A percentile compares a stretch with the other conserved stretches of the same genome.
These are phyloP conservation scores for Boletus rubescentipes DNA, from an alignment of 768 basidiomycete species.

Conservation along the genomic window DNA sequence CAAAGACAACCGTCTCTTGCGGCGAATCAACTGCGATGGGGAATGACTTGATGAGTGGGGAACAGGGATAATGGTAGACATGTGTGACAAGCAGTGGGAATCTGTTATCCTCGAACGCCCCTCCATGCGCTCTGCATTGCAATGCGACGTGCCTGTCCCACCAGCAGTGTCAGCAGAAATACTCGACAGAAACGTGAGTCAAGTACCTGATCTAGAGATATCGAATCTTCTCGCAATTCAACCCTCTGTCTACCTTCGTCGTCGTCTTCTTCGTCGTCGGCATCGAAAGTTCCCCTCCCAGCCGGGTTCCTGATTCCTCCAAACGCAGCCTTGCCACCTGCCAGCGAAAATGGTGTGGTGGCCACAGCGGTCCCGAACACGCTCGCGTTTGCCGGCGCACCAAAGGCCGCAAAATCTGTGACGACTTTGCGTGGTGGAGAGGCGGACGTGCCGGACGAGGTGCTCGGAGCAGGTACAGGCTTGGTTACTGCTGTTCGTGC, in stretches of 20 bases:
- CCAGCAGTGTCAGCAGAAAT: slow-evolving; percentile 7
- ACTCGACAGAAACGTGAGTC: neutral
- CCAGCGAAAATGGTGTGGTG: slow-evolving; percentile 75
- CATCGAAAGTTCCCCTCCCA: slow-evolving; percentile 41
- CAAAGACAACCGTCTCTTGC: slow-evolving; percentile 6
- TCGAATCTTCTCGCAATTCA: slow-evolving; percentile 77
- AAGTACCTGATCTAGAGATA: slow-evolving; percentile 88
- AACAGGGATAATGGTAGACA: slow-evolving; percentile 1
- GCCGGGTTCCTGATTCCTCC: slow-evolving; percentile 62
- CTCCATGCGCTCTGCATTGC: slow-evolving; percentile 92
- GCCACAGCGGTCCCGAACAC: slow-evolving; percentile 85
- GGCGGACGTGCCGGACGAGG: slow-evolving; percentile 28
- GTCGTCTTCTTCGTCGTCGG: slow-evolving; percentile 77
- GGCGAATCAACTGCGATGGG: slow-evolving; percentile 9
- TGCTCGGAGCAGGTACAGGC: slow-evolving; percentile 26
- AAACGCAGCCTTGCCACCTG: slow-evolving; percentile 82
- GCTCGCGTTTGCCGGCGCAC: slow-evolving; percentile 68
- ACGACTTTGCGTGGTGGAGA: slow-evolving; percentile 88
- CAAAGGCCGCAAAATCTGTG: slow-evolving; percentile 84
- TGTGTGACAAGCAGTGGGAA: slow-evolving; percentile 7
- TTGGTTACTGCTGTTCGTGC: slow-evolving; percentile 44
- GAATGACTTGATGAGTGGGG: slow-evolving; percentile 6
- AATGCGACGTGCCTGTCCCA: slow-evolving; percentile 69
- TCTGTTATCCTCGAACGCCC: slow-evolving; percentile 52
- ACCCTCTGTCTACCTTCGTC: slow-evolving; percentile 68